Evolutionary conservation across 305 asterid genomes (phyloP).

Genomic region (Petunia hybrid): DNA sequence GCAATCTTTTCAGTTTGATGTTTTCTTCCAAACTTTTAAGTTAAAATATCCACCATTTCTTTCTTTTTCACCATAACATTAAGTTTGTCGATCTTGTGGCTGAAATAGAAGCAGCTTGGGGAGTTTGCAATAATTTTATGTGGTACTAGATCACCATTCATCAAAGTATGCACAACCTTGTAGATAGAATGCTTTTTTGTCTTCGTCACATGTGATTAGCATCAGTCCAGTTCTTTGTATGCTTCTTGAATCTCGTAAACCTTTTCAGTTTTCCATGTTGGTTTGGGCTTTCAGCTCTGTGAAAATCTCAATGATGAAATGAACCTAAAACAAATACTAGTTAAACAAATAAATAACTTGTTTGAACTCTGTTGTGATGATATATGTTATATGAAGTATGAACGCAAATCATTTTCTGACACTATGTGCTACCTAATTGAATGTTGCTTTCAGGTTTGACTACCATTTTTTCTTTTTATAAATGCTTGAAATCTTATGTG

Average conservation of each 20-base stretch:
- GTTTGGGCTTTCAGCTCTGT: not conserved
- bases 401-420: not conserved
- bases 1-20: not conserved
- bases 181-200: not conserved
- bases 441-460: conserved; percentile 8
- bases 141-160: conserved; percentile 14
- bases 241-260: conserved; percentile 6
- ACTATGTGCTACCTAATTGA: not conserved
- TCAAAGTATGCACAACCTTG: not conserved
- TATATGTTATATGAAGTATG: not conserved
- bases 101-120: not conserved
- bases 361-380: not conserved
- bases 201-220: not conserved
- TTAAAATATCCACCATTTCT: not conserved
- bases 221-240: not conserved
- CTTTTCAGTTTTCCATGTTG: not conserved
- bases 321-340: not conserved
- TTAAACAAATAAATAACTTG: not conserved
- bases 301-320: conserved; percentile 5
- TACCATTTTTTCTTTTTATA: not conserved
- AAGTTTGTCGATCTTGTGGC: not conserved
- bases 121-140: not conserved
- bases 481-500: too few species aligned
- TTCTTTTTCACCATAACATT: not conserved
- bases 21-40: not conserved